phyloP scores from a whole-genome alignment of 202 grass and related monocot genomes.

The Panicum virgatum region DNA sequence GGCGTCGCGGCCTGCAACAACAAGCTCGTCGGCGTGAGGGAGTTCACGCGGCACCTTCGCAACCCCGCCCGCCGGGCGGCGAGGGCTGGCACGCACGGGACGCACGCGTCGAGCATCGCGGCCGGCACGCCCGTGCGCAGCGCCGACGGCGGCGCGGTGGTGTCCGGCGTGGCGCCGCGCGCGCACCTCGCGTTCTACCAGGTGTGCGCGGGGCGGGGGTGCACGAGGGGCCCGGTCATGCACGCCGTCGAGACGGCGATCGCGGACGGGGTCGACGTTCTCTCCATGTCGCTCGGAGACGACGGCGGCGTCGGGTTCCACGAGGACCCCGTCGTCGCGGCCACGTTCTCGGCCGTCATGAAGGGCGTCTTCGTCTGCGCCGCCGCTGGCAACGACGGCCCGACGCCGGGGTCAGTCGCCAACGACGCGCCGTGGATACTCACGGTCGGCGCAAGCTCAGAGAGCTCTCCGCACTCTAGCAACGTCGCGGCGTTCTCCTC shows the following conservation, averaged over 20 bases:
- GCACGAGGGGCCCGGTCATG: conserved; percentile 9
- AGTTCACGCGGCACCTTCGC: conserved; percentile 44
- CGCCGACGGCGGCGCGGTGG: not conserved
- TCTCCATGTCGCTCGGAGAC: conserved; percentile 57
- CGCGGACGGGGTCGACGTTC: conserved; percentile 63
- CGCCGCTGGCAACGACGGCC: conserved; percentile 49
- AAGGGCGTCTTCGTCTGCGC: conserved; percentile 56
- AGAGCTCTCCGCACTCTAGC: not conserved
- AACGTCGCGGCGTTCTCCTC: conserved; percentile 58
- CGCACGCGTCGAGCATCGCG: conserved; percentile 57
- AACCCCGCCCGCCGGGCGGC: not conserved
- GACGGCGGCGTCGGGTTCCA: conserved; percentile 14
- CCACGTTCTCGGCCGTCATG: conserved; percentile 28
- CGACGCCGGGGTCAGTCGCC: conserved; percentile 13
- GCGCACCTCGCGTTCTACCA: conserved; percentile 67
- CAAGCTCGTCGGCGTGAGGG: conserved; percentile 70
- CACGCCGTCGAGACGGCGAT: conserved; percentile 53
- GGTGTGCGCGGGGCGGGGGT: conserved; percentile 39
- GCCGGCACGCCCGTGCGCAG: conserved; percentile 44
- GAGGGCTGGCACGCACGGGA: conserved; percentile 46
- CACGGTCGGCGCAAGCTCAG: conserved; percentile 60
- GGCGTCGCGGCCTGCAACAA: conserved; percentile 52
- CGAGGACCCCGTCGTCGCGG: conserved; percentile 41
- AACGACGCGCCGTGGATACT: conserved; percentile 80
- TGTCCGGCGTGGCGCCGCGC: conserved; percentile 55